Percentiles rank a stretch among this genome's conserved stretches.
Conservation (phyloP, 805 yeast genomes). For the Metschnikowia chrysomelidarum region DNA sequence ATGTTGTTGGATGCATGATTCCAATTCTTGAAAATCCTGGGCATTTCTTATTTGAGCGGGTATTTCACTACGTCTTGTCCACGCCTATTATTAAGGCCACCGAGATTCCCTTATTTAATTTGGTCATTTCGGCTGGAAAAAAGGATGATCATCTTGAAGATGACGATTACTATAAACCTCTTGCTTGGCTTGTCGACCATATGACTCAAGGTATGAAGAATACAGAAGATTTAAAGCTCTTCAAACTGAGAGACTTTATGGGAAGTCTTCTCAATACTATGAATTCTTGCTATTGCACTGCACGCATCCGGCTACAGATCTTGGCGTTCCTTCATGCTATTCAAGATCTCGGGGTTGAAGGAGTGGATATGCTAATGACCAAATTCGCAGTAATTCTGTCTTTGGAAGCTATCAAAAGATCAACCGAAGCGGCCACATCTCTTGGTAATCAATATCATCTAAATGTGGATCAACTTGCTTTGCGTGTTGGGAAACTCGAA, state of each 20-base stretch:
- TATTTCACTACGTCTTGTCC: slow-evolving; percentile 61
- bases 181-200: slow-evolving; percentile 62
- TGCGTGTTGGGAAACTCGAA: slow-evolving; percentile 43
- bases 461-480: slow-evolving; percentile 45
- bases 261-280: slow-evolving; percentile 64
- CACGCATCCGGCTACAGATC: slow-evolving; percentile 40
- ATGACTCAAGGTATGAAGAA: slow-evolving; percentile 48
- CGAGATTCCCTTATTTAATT: slow-evolving; percentile 47
- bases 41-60: slow-evolving; percentile 70
- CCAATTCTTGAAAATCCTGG: slow-evolving; percentile 66
- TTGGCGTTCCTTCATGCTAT: slow-evolving; percentile 44
- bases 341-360: slow-evolving; percentile 49
- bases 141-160: slow-evolving; percentile 31
- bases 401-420: slow-evolving; percentile 25
- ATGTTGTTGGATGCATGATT: slow-evolving; percentile 52
- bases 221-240: slow-evolving; percentile 49
- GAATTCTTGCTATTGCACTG: slow-evolving; percentile 44
- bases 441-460: slow-evolving; percentile 32
- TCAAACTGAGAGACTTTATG: slow-evolving; percentile 54
- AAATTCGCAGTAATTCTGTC: slow-evolving; percentile 46
- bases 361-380: slow-evolving; percentile 56
- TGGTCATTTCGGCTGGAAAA: slow-evolving; percentile 30
- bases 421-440: slow-evolving; percentile 12
- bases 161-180: slow-evolving; percentile 53
- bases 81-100: slow-evolving; percentile 44